Conservation (phyloP, 495 filamentous ascomycete genomes). For the Aeminium ludgeri region DNA sequence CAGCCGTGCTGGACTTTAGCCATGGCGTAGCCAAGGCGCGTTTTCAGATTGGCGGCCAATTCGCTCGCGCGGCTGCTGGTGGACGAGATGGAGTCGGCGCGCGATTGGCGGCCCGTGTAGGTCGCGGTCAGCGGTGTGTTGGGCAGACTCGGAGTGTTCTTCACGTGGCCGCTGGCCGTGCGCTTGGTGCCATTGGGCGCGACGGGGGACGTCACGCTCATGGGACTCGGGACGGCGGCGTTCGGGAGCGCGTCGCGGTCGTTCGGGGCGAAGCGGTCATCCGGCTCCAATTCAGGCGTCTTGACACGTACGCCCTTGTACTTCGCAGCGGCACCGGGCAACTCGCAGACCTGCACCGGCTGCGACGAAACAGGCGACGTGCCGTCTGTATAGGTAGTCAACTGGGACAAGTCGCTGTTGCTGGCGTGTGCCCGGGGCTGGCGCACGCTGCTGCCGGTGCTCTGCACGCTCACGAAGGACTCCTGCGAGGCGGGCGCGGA, state of each 20-base stretch:
- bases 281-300: slow-evolving; percentile 1
- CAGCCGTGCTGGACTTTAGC: slow-evolving; percentile 79
- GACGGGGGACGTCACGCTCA: slow-evolving; percentile 8
- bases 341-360: not conserved
- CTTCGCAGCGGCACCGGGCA: not conserved
- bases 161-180: slow-evolving; percentile 17
- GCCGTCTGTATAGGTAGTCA: slow-evolving; percentile 11
- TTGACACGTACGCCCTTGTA: not conserved
- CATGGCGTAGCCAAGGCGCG: slow-evolving; percentile 74
- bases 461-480: slow-evolving; percentile 9
- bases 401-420: slow-evolving; percentile 13
- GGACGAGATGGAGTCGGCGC: slow-evolving; percentile 8
- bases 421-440: slow-evolving; percentile 6
- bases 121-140: slow-evolving; percentile 1
- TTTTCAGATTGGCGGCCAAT: slow-evolving; percentile 59
- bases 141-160: slow-evolving; percentile 13
- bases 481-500: slow-evolving; percentile 13
- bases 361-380: slow-evolving; percentile 5
- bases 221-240: slow-evolving; percentile 8
- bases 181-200: slow-evolving; percentile 16
- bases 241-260: not conserved
- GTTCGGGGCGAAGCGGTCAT: not conserved
- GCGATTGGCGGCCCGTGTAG: not conserved
- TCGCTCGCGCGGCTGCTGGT: slow-evolving; percentile 24
- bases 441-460: slow-evolving; percentile 8